Percentiles rank a stretch among this genome's conserved stretches.
Conservation (phyloP, 106 monocot genomes). For the Amphibolis antarctica region DNA sequence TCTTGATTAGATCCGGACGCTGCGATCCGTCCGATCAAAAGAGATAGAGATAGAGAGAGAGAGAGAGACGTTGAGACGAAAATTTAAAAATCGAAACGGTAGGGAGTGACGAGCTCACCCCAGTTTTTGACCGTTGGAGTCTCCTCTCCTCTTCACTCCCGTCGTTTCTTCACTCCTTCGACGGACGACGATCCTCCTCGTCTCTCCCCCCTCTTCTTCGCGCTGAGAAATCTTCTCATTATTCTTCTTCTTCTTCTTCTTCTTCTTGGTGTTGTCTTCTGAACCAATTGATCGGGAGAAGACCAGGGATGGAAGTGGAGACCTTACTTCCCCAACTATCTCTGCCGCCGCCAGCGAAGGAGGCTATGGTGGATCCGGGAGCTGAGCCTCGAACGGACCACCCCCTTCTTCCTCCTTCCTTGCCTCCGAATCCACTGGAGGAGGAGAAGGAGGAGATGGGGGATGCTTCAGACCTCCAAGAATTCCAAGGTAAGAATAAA, state of each 20-base stretch:
- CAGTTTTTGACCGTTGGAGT: not conserved
- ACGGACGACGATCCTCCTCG: not conserved
- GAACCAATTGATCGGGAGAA: not conserved
- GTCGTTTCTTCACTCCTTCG: not conserved
- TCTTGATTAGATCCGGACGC: too few species aligned
- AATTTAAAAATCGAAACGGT: slow-evolving; percentile 4
- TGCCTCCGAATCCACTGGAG: not conserved
- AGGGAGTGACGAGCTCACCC: not conserved
- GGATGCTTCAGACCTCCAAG: not conserved
- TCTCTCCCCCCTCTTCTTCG: not conserved
- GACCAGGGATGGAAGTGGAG: not conserved
- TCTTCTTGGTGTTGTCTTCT: too few species aligned
- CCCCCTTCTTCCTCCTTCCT: not conserved
- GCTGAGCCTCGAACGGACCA: not conserved
- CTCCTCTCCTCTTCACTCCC: not conserved
- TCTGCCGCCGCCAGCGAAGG: not conserved
- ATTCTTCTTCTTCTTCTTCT: too few species aligned
- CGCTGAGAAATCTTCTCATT: not conserved
- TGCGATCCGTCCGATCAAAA: too few species aligned
- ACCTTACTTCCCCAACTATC: not conserved
- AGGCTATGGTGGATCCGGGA: not conserved
- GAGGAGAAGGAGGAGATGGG: not conserved
- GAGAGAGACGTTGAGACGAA: not conserved
- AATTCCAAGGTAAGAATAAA: not conserved
- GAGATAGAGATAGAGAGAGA: too few species aligned